Percentiles rank a stretch among this genome's conserved stretches.
These are phyloP conservation scores for Sergeia podlipaevii DNA, from an alignment of 208 protist genomes.

Conservation along the genomic window DNA sequence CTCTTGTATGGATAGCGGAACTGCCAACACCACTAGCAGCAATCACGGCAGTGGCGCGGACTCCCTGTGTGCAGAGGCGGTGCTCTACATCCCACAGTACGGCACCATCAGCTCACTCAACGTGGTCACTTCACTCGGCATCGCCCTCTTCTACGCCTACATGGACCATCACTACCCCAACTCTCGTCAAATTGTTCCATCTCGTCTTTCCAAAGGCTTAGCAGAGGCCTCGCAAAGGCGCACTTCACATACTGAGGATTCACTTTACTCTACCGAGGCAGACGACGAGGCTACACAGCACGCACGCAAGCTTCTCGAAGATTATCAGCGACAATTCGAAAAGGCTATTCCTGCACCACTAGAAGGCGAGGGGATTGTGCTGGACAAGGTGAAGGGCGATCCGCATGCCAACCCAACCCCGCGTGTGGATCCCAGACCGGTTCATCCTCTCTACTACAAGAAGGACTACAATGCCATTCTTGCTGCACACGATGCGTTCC, in stretches of 20 bases:
- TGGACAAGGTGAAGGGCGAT: background rate
- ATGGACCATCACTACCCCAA: conserved; percentile 51
- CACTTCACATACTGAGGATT: too few species aligned
- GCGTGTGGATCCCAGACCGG: conserved; percentile 66
- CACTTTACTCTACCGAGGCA: too few species aligned
- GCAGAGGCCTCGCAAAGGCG: background rate
- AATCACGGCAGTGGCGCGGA: background rate
- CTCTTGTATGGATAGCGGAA: background rate
- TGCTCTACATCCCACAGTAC: conserved; percentile 88
- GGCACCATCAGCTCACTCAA: conserved; percentile 90
- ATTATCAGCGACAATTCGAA: conserved; percentile 10
- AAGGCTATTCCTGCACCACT: conserved; percentile 7
- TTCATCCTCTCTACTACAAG: conserved; percentile 71
- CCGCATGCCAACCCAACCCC: conserved; percentile 15
- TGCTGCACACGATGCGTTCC: conserved; percentile 12
- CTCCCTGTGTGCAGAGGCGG: conserved; percentile 9
- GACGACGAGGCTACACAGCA: too few species aligned
- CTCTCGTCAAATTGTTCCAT: conserved; percentile 21
- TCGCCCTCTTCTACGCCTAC: conserved; percentile 77
- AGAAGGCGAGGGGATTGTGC: background rate
- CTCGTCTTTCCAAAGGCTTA: background rate
- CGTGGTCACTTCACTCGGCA: conserved; percentile 82
- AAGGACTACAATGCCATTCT: conserved; percentile 10
- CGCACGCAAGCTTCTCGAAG: too few species aligned
- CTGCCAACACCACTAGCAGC: background rate